These are phyloP conservation scores for Houttuynia cordata DNA, from an alignment of 164 flowering plant genomes.

Conservation along the genomic window DNA sequence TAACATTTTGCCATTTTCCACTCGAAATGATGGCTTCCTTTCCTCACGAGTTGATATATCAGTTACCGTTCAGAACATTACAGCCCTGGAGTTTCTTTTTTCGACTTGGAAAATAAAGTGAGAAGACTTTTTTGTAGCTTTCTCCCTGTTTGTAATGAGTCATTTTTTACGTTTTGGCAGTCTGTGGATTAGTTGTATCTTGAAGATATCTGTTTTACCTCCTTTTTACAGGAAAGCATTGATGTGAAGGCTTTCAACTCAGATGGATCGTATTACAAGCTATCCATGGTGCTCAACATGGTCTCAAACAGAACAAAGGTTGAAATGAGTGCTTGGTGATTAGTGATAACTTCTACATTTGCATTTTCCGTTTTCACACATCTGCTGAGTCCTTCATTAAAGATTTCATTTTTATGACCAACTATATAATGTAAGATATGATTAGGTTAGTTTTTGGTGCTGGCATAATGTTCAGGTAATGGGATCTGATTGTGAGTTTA, in stretches of 20 bases:
- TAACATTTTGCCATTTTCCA: constrained; percentile 39
- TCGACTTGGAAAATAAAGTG: constrained; percentile 96
- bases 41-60: constrained; percentile 78
- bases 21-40: constrained; percentile 59
- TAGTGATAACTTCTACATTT: neutral
- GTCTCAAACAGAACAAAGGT: constrained; percentile 99
- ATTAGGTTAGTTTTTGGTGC: too few species aligned
- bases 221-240: constrained; percentile 53
- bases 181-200: neutral
- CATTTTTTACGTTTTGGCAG: neutral
- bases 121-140: constrained; percentile 1
- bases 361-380: neutral
- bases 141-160: neutral
- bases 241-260: constrained; percentile 72
- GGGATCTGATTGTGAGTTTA: too few species aligned
- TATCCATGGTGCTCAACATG: constrained; percentile 70
- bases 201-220: neutral
- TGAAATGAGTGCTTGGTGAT: neutral
- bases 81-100: constrained; percentile 84
- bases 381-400: too few species aligned
- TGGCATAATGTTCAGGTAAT: too few species aligned
- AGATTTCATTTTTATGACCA: too few species aligned
- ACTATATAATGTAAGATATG: too few species aligned
- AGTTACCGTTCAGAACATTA: constrained; percentile 70
- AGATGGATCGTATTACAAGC: constrained; percentile 84